Base-by-base conservation (phyloP, 2,329 filamentous ascomycete species). In the Aspergillus sp. region DNA sequence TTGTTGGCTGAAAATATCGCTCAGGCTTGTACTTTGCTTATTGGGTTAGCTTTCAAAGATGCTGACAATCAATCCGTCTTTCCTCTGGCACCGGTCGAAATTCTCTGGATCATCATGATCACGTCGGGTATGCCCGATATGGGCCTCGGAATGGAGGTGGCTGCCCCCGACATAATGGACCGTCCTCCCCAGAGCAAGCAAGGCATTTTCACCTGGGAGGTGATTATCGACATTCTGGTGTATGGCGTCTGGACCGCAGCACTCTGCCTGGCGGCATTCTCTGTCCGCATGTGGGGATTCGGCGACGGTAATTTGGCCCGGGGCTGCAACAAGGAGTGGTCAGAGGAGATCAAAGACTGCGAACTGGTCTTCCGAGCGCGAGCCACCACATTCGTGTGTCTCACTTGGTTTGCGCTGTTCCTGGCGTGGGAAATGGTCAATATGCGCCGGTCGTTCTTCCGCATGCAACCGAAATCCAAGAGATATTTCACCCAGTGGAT, bases 71-170 rank as follows among this genome's bases (percentile, higher is more conserved):
- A 86, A 51, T 93, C 88, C 0, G 88, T 95, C 7, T 95, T 94
- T 67, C 90, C 89, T 4, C 80, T 95, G 41, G 83, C 87, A 0
- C 88, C 89, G 0, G 82, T 95, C 9, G 84, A 95, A 60, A 91
- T 95, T 53, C 79, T 95, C 50, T 95, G 88, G 89, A 88, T 95
- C 66, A 95, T 95, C 69, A 91, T 95, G 86, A 80, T 93, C 48
- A 95, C 90, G 0, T 91, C 87, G 38, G 87, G 85, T 49, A 82
- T 93, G 66, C 89, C 89, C 1, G 90, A 90, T 50, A 93, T 95
- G 73, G 90, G 89, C 41, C 80, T 95, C 1, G 88, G 89, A 19
- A 85, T 89, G 56, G 89, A 95, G 66, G 72, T 77, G 41, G 87
- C 88, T 0, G 81, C 84, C 0, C 77, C 80, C 1, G 86, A 91